These are phyloP conservation scores for Magnusiomyces sp. DNA, from an alignment of 1,139 yeast species.

Conservation along the genomic window DNA sequence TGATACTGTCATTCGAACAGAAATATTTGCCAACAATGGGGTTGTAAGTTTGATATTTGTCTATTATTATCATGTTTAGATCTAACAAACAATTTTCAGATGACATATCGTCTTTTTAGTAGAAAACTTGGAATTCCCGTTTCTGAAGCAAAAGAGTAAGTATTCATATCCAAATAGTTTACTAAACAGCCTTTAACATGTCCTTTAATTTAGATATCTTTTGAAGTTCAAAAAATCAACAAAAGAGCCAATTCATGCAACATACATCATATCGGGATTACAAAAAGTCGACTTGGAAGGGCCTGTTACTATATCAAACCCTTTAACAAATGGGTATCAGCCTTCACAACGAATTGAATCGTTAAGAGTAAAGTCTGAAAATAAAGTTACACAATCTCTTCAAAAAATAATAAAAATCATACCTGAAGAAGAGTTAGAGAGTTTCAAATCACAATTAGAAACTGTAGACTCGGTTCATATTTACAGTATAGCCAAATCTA, in stretches of 20 bases:
- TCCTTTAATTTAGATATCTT: conserved; percentile 4
- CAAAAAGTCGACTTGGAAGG: conserved; percentile 2
- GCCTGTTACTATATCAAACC: conserved; percentile 5
- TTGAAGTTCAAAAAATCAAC: conserved; percentile 15
- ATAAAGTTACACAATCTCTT: conserved; percentile 4
- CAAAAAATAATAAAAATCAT: conserved; percentile 13
- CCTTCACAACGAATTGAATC: conserved; percentile 18
- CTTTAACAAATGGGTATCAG: conserved; percentile 16
- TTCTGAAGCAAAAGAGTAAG: conserved; percentile 13
- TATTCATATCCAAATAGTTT: too few species aligned
- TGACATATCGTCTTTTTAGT: conserved; percentile 13
- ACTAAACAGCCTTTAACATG: background rate
- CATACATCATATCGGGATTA: conserved; percentile 19
- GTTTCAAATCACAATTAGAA: conserved; percentile 7
- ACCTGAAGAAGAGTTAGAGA: background rate
- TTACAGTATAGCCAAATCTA: conserved; percentile 11
- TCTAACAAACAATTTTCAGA: conserved; percentile 6
- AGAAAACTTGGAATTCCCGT: conserved; percentile 10
- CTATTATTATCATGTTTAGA: background rate
- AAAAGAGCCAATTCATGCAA: conserved; percentile 18
- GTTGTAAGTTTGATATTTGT: conserved; percentile 9
- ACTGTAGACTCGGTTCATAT: conserved; percentile 9
- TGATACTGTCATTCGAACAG: conserved; percentile 10
- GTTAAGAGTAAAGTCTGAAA: background rate
- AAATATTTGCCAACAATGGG: conserved; percentile 11